These are phyloP conservation scores for Yarrowia keelungensis DNA, from an alignment of 805 yeast genomes.

Conservation along the genomic window DNA sequence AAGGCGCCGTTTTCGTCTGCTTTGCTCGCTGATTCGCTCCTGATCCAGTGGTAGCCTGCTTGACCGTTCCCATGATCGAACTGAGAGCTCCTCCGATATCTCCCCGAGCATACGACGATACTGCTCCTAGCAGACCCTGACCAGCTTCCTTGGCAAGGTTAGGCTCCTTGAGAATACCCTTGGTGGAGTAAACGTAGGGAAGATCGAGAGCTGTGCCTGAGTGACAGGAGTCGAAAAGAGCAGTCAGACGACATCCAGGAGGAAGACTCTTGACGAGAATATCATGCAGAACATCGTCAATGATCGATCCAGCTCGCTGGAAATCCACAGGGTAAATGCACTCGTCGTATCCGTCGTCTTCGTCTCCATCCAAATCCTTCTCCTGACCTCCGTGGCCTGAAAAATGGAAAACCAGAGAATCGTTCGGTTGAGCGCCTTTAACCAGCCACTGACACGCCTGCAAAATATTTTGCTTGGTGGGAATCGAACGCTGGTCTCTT, in stretches of 20 bases:
- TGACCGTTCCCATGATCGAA: constrained; percentile 52
- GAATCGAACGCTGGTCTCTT: constrained; percentile 55
- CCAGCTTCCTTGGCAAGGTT: constrained; percentile 79
- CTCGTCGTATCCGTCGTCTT: constrained; percentile 75
- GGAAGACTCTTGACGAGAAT: constrained; percentile 72
- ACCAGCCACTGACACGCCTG: constrained; percentile 86
- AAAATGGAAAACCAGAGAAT: constrained; percentile 79
- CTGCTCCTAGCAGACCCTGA: constrained; percentile 64
- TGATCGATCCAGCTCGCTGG: constrained; percentile 67
- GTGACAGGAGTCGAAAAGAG: constrained; percentile 84
- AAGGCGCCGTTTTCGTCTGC: constrained; percentile 69
- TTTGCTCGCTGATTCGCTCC: constrained; percentile 55
- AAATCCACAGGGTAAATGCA: constrained; percentile 78
- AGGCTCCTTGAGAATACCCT: constrained; percentile 83
- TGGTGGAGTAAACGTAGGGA: constrained; percentile 81
- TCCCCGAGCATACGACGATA: constrained; percentile 66
- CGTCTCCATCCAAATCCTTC: constrained; percentile 73
- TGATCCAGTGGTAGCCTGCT: constrained; percentile 50
- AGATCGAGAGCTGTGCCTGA: constrained; percentile 83
- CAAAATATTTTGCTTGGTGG: constrained; percentile 72
- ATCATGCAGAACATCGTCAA: constrained; percentile 77
- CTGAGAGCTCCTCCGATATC: constrained; percentile 59
- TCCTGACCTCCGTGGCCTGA: constrained; percentile 89
- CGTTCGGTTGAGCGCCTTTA: constrained; percentile 73
- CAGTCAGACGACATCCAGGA: constrained; percentile 78